phyloP scores from a whole-genome alignment of 345 rosid species.

The Gossypium anomalum region DNA sequence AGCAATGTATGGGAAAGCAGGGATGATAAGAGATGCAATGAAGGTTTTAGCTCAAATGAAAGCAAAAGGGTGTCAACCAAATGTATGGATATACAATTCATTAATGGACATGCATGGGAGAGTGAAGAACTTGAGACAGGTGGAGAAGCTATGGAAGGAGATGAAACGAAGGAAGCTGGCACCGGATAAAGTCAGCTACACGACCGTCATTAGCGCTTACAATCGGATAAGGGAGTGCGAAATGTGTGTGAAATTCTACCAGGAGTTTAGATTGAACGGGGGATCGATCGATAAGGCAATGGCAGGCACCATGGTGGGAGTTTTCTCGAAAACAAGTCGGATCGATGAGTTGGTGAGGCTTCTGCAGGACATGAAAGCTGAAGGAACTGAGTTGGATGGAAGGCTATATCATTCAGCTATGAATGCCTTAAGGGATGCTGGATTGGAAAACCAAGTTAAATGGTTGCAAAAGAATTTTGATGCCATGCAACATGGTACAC shows the following conservation, averaged over 20 bases:
- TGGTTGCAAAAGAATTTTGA: conserved; percentile 67
- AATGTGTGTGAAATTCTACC: conserved; percentile 47
- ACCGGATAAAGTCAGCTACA: conserved; percentile 82
- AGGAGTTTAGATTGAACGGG: conserved; percentile 52
- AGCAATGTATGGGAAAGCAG: conserved; percentile 61
- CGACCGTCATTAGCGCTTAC: conserved; percentile 62
- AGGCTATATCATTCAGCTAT: conserved; percentile 63
- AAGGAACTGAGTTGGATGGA: conserved; percentile 53
- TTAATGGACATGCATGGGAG: conserved; percentile 82
- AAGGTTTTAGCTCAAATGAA: conserved; percentile 76
- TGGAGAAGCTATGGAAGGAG: conserved; percentile 80
- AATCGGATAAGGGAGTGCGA: conserved; percentile 57
- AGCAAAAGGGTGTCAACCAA: conserved; percentile 62
- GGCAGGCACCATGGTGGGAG: conserved; percentile 80
- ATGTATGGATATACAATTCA: conserved; percentile 80
- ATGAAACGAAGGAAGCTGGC: conserved; percentile 64
- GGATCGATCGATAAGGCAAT: conserved; percentile 63
- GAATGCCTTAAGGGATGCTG: conserved; percentile 77
- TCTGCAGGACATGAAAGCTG: conserved; percentile 58
- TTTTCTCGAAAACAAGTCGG: conserved; percentile 65
- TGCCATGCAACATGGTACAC: conserved; percentile 15
- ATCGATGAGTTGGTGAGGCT: conserved; percentile 68
- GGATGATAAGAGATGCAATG: conserved; percentile 61
- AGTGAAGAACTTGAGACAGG: conserved; percentile 56
- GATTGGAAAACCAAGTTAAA: conserved; percentile 48